Base-by-base conservation (phyloP, 1,284 basidiomycete species). In the Psilocybe mexicana region DNA sequence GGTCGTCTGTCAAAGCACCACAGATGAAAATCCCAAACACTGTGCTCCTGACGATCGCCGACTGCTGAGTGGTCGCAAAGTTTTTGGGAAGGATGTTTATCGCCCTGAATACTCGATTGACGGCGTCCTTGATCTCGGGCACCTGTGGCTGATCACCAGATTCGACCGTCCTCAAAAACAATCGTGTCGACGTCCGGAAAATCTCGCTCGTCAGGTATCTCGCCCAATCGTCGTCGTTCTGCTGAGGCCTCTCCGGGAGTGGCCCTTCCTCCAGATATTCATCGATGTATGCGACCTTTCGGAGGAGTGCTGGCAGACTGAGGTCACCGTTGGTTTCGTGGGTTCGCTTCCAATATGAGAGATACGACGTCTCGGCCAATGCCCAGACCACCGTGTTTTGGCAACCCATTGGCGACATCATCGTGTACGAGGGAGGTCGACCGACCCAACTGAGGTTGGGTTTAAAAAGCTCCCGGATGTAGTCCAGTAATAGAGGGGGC, bases 331-430 rank as follows among this genome's bases (percentile, higher is more conserved):
- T 62, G 0, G 44, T 61, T 59, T 63, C 63, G 59, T 79, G 73
- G 2, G 55, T 55, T 38, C 77, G 76, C 73, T 90, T 90, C 89
- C 88, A 92, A 58, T 68, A 70, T 35, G 85, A 79, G 10, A 93
- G 79, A n/a, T 74, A 75, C 6, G 85, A 83, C 14, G 84, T 87
- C 74, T 92, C 85, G 3, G 90, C 87, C 44, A 93, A 77, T 10
- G 88, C 90, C 75, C 89, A 88, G 45, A 92, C 84, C 63, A 90
- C 83, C 60, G 76, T 74, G 72, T 90, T 90, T 65, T 90, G 88
- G 76, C 90, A 92, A n/a, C 92, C 91, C 90, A 93, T 93, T 7
- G 90, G 81, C 43, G 80, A 77, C 71, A 91, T 79, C 90, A 92
- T 92, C 26, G 84, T 86, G 70, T 70, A 71, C 67, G 57, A 75